Evolutionary conservation across 176 grass and related monocot species (phyloP), one percentile per base, ranked within the genome.

Genomic region (Ensete glaucum): DNA sequence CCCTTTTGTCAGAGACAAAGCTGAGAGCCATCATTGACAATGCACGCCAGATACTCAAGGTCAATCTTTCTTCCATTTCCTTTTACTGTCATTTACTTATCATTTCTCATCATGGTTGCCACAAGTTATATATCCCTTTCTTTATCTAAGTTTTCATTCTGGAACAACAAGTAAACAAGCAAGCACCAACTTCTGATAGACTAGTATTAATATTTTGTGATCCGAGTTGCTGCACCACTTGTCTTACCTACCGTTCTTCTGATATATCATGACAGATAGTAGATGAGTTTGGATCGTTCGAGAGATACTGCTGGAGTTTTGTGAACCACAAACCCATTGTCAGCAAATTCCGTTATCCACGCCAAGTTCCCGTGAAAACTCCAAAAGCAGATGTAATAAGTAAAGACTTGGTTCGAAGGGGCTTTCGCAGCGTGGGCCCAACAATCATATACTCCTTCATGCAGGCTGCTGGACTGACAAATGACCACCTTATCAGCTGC

Each of bases 361-460:
- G 80, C 53, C 90, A 99, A 69, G 84, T 99, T 63, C 88, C 88
- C 1, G 88, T 84, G 16, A 99, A 99, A 82, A 91, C 88, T 52
- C 88, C 95, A 55, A 99, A 94, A 81, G 95, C 95, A 54, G 95
- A 99, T 24, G 60, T 81, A 56, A 94, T 94, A 34, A 99, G 95
- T 86, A 99, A 94, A 80, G 95, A 94, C 80, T 78, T 99, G 78
- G 51, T 99, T 25, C 71, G 83, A 82, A 87, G 90, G 64, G 95
- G 90, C 25, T 87, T 94, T 76, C 83, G 88, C 49, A 86, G 95
- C 19, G 95, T 99, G 54, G 88, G 90, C 9, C 86, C 88, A 4
- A 91, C 88, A 0, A 82, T 94, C 9, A 82, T 94, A 78, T 94
- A 99, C 79, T 99, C 86, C 73, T 99, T 99, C 81, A 94, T 94